Conservation (phyloP, 345 rosid genomes). For the Ricinus communis region DNA sequence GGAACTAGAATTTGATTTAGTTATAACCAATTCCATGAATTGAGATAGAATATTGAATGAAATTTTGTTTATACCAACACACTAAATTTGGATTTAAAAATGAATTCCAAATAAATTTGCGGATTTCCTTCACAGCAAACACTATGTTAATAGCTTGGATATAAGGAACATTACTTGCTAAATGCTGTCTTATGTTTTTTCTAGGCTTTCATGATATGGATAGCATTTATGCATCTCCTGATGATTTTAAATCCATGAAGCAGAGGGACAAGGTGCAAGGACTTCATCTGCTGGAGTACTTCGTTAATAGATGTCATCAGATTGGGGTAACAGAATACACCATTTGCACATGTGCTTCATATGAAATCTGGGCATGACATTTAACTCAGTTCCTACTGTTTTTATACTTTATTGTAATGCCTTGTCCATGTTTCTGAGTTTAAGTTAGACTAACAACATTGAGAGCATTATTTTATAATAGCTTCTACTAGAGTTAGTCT, state of each 20-base stretch:
- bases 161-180: constrained; percentile 1
- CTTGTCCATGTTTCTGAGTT: neutral
- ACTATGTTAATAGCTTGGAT: neutral
- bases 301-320: constrained; percentile 74
- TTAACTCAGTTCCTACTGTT: neutral
- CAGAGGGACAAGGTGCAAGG: constrained; percentile 66
- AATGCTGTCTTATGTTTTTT: constrained; percentile 5
- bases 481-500: neutral
- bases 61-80: too few relatives aligned
- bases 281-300: constrained; percentile 79
- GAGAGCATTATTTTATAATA: neutral
- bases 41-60: too few relatives aligned
- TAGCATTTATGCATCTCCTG: constrained; percentile 83
- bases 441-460: neutral
- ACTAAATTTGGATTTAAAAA: too few relatives aligned
- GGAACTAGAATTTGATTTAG: too few relatives aligned
- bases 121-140: too few relatives aligned
- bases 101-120: too few relatives aligned
- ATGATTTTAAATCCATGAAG: constrained; percentile 62
- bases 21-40: too few relatives aligned
- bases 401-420: neutral
- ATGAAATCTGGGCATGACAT: too few relatives aligned
- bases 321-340: constrained; percentile 61
- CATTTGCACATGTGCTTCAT: too few relatives aligned
- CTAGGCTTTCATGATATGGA: constrained; percentile 86